Percentiles rank a stretch among this genome's conserved stretches.
Evolutionary conservation across 2,329 filamentous ascomycete species (phyloP).

Genomic region (Verticillium zaregamsianum): DNA sequence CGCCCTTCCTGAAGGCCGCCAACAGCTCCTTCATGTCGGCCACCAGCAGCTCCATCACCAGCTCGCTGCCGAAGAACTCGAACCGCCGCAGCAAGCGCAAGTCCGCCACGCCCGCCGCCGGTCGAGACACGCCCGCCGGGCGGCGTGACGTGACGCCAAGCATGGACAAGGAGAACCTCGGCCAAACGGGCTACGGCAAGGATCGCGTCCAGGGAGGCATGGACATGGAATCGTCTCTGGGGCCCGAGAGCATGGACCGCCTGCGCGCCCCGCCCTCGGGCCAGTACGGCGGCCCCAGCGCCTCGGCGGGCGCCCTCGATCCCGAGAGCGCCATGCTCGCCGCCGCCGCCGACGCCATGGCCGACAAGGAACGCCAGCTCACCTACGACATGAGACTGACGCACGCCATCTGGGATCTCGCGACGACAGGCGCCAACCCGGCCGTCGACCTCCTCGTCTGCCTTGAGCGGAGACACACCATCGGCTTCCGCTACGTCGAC

Average conservation of each 20-base stretch:
- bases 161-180: slow-evolving; percentile 48
- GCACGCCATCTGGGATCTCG: slow-evolving; percentile 89
- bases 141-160: slow-evolving; percentile 30
- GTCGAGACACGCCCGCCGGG: slow-evolving; percentile 28
- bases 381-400: slow-evolving; percentile 84
- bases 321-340: slow-evolving; percentile 34
- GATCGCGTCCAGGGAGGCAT: slow-evolving; percentile 12
- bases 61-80: slow-evolving; percentile 63
- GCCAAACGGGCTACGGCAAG: slow-evolving; percentile 20
- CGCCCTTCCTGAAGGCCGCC: slow-evolving; percentile 85
- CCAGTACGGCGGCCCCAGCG: slow-evolving; percentile 7
- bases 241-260: slow-evolving; percentile 45
- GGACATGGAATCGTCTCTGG: slow-evolving; percentile 12
- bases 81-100: slow-evolving; percentile 58
- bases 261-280: slow-evolving; percentile 25
- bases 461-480: slow-evolving; percentile 82
- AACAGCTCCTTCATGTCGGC: slow-evolving; percentile 95
- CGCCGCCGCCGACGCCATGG: slow-evolving; percentile 56
- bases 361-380: slow-evolving; percentile 67
- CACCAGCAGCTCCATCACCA: slow-evolving; percentile 81
- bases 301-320: slow-evolving; percentile 14
- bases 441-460: slow-evolving; percentile 91
- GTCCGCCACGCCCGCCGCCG: slow-evolving; percentile 32
- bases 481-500: slow-evolving; percentile 96
- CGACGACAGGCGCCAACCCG: slow-evolving; percentile 87